Conservation (phyloP, 2,329 filamentous ascomycete genomes). For the Boeremia lycopersici region DNA sequence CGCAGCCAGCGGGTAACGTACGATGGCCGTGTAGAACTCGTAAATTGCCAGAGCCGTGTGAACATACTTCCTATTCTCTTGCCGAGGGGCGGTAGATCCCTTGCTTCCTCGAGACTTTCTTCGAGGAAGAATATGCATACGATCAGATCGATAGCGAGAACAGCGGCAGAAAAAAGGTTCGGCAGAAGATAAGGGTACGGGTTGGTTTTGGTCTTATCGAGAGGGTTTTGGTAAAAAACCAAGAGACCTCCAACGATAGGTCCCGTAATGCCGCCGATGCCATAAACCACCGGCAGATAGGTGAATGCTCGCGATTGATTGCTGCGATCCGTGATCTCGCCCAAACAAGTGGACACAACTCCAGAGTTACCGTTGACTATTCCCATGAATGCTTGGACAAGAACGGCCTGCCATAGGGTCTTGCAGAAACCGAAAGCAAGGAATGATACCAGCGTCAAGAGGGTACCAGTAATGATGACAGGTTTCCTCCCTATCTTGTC, state of each 20-base stretch:
- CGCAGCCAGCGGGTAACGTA: slow-evolving; percentile 57
- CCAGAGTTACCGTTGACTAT: slow-evolving; percentile 94
- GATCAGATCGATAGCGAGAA: slow-evolving; percentile 75
- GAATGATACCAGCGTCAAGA: slow-evolving; percentile 83
- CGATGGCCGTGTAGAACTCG: slow-evolving; percentile 62
- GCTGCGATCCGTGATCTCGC: slow-evolving; percentile 91
- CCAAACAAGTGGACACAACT: slow-evolving; percentile 89
- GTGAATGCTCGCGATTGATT: slow-evolving; percentile 95
- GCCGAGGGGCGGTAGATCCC: slow-evolving; percentile 64
- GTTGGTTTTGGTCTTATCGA: slow-evolving; percentile 57
- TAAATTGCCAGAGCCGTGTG: slow-evolving; percentile 73
- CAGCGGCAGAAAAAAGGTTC: slow-evolving; percentile 76
- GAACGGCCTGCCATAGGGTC: slow-evolving; percentile 80
- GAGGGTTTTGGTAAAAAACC: slow-evolving; percentile 67
- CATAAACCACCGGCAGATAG: slow-evolving; percentile 95
- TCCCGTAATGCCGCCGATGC: slow-evolving; percentile 89
- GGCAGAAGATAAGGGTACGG: slow-evolving; percentile 83
- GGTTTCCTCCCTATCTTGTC: slow-evolving; percentile 82
- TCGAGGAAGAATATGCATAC: slow-evolving; percentile 81
- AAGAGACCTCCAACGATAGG: slow-evolving; percentile 88
- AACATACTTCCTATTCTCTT: slow-evolving; percentile 66
- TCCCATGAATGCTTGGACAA: slow-evolving; percentile 90
- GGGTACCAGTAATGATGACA: slow-evolving; percentile 79
- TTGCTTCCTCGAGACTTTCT: slow-evolving; percentile 77
- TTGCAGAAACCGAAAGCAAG: slow-evolving; percentile 84